phyloP scores from a whole-genome alignment of 805 yeast genomes.

The Metschnikowia kofuensis region DNA sequence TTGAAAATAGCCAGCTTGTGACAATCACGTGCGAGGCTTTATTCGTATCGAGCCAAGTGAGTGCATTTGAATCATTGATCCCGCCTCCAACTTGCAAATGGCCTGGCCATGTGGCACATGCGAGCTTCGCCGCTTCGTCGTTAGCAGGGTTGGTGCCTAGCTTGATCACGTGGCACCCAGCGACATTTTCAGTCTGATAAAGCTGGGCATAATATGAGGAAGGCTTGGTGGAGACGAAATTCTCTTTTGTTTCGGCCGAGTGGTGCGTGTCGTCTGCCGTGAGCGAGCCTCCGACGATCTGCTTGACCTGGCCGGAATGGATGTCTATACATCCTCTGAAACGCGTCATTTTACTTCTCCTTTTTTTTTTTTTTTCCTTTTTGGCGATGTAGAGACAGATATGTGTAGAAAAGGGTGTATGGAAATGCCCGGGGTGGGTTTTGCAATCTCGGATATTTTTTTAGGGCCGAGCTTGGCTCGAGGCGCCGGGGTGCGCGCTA shows the following conservation, averaged over 20 bases:
- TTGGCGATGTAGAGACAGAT: no score
- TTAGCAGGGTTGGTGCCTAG: slow-evolving; percentile 74
- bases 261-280: slow-evolving; percentile 48
- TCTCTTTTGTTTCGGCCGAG: slow-evolving; percentile 38
- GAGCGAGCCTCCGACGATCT: slow-evolving; percentile 92
- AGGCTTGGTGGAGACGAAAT: slow-evolving; percentile 74
- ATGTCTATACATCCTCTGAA: slow-evolving; percentile 95
- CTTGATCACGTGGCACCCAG: slow-evolving; percentile 91
- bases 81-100: slow-evolving; percentile 92
- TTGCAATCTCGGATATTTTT: no score
- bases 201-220: slow-evolving; percentile 72
- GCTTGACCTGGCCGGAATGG: slow-evolving; percentile 93
- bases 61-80: slow-evolving; percentile 69
- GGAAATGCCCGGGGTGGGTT: no score
- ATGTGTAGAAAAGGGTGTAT: no score
- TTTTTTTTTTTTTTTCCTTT: no score
- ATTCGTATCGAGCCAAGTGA: slow-evolving; percentile 62
- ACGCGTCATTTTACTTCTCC: slow-evolving; percentile 56
- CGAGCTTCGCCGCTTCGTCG: slow-evolving; percentile 77
- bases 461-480: no score
- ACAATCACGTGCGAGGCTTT: slow-evolving; percentile 88
- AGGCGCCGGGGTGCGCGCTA: no score
- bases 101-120: slow-evolving; percentile 70
- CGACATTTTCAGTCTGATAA: slow-evolving; percentile 55
- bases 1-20: slow-evolving; percentile 86